Evolutionary conservation across 257 asterid genomes (phyloP).

Genomic region (Primulina eburnea): DNA sequence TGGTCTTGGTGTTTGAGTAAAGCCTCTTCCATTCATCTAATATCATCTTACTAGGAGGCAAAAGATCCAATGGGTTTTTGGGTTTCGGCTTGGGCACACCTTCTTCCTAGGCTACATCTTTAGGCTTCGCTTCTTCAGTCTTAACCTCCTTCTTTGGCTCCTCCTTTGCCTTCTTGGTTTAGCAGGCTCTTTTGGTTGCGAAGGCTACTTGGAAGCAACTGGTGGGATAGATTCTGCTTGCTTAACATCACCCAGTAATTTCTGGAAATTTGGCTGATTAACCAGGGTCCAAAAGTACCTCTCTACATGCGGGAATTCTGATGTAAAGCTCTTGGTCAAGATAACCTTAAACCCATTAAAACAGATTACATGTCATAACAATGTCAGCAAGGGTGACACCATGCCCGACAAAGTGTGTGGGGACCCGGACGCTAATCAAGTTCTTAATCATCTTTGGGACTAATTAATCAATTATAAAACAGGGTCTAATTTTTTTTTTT

Average conservation of each 20-base stretch:
- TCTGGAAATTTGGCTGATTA: slow-evolving; percentile 68
- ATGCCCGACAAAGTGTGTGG: too few relatives aligned
- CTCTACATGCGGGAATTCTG: slow-evolving; percentile 77
- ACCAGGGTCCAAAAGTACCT: slow-evolving; percentile 83
- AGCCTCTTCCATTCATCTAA: slow-evolving; percentile 97
- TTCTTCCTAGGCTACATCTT: slow-evolving; percentile 45
- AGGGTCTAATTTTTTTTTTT: too few relatives aligned
- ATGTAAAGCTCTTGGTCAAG: slow-evolving; percentile 70
- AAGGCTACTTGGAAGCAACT: slow-evolving; percentile 54
- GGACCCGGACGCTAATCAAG: too few relatives aligned
- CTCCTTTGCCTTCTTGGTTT: slow-evolving; percentile 55
- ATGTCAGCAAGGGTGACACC: too few relatives aligned
- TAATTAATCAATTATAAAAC: too few relatives aligned
- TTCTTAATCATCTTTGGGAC: too few relatives aligned
- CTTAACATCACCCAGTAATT: slow-evolving; percentile 51
- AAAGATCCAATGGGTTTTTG: slow-evolving; percentile 85
- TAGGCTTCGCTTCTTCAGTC: slow-evolving; percentile 55
- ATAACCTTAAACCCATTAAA: slow-evolving; percentile 26
- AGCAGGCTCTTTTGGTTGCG: too few relatives aligned
- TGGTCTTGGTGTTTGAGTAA: slow-evolving; percentile 87
- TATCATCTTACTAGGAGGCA: slow-evolving; percentile 89
- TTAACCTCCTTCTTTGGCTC: slow-evolving; percentile 58
- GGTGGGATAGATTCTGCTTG: slow-evolving; percentile 61
- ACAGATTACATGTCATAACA: slow-evolving; percentile 55
- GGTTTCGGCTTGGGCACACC: slow-evolving; percentile 91